These are phyloP conservation scores for Fusarium paranaense DNA, from an alignment of 2,329 filamentous ascomycete species.

Conservation along the genomic window DNA sequence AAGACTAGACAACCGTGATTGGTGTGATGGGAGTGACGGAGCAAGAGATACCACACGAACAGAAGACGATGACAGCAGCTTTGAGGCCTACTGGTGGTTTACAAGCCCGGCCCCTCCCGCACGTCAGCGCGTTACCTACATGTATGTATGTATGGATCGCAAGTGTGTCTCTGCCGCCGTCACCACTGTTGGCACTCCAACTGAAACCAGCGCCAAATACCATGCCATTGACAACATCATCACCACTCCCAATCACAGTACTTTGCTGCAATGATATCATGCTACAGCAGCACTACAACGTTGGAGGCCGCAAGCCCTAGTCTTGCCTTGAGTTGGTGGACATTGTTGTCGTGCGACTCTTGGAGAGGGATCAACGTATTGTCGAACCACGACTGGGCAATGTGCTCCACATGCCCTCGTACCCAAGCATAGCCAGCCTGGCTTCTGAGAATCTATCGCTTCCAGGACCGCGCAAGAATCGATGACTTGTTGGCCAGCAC, in stretches of 20 bases:
- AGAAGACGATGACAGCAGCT: neutral
- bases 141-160: neutral
- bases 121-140: neutral
- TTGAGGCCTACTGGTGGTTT: neutral
- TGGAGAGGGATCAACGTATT: conserved; percentile 40
- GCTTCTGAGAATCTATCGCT: neutral
- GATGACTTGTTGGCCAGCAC: conserved; percentile 3
- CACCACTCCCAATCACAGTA: conserved; percentile 2
- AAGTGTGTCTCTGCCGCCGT: neutral
- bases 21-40: neutral
- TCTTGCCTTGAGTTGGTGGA: conserved; percentile 25
- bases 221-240: conserved; percentile 8
- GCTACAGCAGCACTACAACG: conserved; percentile 39
- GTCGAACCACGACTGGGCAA: conserved; percentile 40
- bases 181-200: conserved; percentile 1
- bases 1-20: neutral
- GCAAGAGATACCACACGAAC: neutral
- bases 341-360: conserved; percentile 44
- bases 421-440: conserved; percentile 18
- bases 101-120: neutral
- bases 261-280: conserved; percentile 49
- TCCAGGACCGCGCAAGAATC: neutral
- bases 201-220: conserved; percentile 7
- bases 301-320: conserved; percentile 31
- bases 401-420: conserved; percentile 34